Evolutionary conservation across 208 protist genomes (phyloP), one percentile per base, ranked within the genome.

Genomic region (Leishmania mexicana): DNA sequence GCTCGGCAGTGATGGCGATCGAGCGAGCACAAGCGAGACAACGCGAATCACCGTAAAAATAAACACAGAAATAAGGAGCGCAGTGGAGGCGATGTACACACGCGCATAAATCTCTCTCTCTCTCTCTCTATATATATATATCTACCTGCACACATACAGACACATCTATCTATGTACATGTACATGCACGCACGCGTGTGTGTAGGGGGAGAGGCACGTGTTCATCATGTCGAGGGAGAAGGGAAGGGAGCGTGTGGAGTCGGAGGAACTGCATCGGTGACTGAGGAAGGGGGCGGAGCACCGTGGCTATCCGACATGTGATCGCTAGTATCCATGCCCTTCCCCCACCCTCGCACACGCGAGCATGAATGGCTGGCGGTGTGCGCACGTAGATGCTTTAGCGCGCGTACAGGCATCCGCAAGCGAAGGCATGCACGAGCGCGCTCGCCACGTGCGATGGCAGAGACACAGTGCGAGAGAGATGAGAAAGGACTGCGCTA

Each of bases 1-100:
- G 28, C n/a, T 67, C 60, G n/a, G 60, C 8, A 4, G 60, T 38
- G 60, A 38, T 67, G 11, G n/a, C 24, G 40, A 67, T 8, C 60
- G 13, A 67, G 15, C 6, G 31, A 10, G 15, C 31, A 72, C 31
- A 31, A 8, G 49, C n/a, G 78, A 57, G 45, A 28, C 4, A 64
- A 4, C 47, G 53, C 38, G 7, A 49, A n/a, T 75, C 11, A 31
- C 45, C 1, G 40, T 5, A 47, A 31, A 1, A 35, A 38, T 70
- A 62, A 77, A 65, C 53, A 81, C 57, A 35, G 65, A 71, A 82
- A 62, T 45, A 24, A 67, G 35, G 74, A 2, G 42, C 15, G 5
- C 19, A 47, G 17, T 67, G 47, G 62, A 68, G 10, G 31, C 31
- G 31, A 40, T 51, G 19, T 42, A 67, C 49, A 47, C 35, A 21